phyloP scores from a whole-genome alignment of 2,329 filamentous ascomycete species.

The Rugonectria rugulosa region DNA sequence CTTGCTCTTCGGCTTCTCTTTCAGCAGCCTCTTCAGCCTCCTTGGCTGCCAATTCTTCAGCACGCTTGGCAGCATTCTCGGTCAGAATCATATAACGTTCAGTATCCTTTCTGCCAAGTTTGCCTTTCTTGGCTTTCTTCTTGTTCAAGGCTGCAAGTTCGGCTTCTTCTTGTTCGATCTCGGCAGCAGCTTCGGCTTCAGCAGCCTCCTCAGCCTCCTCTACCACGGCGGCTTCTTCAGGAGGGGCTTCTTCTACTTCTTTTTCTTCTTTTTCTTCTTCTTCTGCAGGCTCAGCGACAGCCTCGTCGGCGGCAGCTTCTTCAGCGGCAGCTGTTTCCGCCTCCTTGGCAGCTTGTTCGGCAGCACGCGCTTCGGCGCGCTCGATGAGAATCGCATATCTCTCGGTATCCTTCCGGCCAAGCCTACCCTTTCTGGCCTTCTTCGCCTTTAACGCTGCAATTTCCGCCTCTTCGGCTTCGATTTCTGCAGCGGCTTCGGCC shows the following conservation, averaged over 20 bases:
- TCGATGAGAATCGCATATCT: slow-evolving; percentile 23
- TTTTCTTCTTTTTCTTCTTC: slow-evolving; percentile 32
- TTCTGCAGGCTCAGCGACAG: slow-evolving; percentile 22
- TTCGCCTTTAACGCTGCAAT: slow-evolving; percentile 26
- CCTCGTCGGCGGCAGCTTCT: slow-evolving; percentile 34
- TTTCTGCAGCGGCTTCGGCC: slow-evolving; percentile 16
- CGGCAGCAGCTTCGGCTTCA: neutral
- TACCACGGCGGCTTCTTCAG: slow-evolving; percentile 33
- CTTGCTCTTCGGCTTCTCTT: slow-evolving; percentile 25
- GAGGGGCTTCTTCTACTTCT: slow-evolving; percentile 32
- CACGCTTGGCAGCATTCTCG: neutral
- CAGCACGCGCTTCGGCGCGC: neutral
- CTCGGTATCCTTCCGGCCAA: slow-evolving; percentile 37
- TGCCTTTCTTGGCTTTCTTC: slow-evolving; percentile 35
- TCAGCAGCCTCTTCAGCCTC: slow-evolving; percentile 30
- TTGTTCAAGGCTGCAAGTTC: slow-evolving; percentile 23
- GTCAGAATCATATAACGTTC: slow-evolving; percentile 28
- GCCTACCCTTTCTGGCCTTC: slow-evolving; percentile 33
- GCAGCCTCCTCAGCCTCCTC: slow-evolving; percentile 28
- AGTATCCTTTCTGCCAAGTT: slow-evolving; percentile 35
- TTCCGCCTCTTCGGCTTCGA: slow-evolving; percentile 16
- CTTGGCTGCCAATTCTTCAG: slow-evolving; percentile 24
- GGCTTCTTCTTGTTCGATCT: slow-evolving; percentile 13
- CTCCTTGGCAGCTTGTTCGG: slow-evolving; percentile 26
- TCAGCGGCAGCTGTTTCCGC: slow-evolving; percentile 30